Evolutionary conservation across 805 yeast species (phyloP).

Genomic region (Cyberlindnera mycetangii): DNA sequence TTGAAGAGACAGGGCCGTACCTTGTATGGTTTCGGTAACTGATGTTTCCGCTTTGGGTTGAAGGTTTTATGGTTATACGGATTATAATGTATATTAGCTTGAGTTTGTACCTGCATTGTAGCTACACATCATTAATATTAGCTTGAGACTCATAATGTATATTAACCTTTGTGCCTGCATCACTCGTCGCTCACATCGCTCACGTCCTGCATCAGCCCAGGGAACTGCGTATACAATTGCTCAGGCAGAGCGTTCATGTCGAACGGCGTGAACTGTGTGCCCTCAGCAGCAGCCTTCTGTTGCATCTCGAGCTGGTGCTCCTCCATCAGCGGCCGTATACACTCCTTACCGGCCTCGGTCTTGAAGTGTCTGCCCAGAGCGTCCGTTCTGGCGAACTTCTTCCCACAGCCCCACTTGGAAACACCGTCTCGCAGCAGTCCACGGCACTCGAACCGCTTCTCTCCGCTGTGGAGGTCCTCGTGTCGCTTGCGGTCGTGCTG

Average conservation of each 20-base stretch:
- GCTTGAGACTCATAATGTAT: conserved; percentile 13
- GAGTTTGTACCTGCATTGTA: background rate
- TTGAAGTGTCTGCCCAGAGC: conserved; percentile 77
- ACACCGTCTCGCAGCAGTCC: conserved; percentile 58
- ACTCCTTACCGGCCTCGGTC: conserved; percentile 73
- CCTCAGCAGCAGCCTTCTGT: conserved; percentile 18
- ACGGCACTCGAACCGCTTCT: conserved; percentile 68
- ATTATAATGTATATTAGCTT: conserved; percentile 13
- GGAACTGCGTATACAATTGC: conserved; percentile 24
- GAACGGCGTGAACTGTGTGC: conserved; percentile 8
- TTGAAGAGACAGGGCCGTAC: conserved; percentile 99
- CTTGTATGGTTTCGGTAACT: conserved; percentile 99
- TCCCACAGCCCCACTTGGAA: conserved; percentile 74
- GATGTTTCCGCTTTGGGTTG: conserved; percentile 34
- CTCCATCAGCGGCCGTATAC: conserved; percentile 65
- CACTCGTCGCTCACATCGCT: conserved; percentile 1
- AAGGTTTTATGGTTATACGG: conserved; percentile 10
- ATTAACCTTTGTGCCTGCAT: conserved; percentile 4
- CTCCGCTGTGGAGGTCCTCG: conserved; percentile 73
- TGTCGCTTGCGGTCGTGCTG: conserved; percentile 77
- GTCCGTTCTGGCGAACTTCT: conserved; percentile 75
- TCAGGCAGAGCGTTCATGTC: conserved; percentile 15
- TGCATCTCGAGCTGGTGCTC: conserved; percentile 41
- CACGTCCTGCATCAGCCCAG: conserved; percentile 13
- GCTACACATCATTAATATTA: no score